phyloP scores from a whole-genome alignment of 352 stramenopile genomes.

The Phytophthora kernoviae region DNA sequence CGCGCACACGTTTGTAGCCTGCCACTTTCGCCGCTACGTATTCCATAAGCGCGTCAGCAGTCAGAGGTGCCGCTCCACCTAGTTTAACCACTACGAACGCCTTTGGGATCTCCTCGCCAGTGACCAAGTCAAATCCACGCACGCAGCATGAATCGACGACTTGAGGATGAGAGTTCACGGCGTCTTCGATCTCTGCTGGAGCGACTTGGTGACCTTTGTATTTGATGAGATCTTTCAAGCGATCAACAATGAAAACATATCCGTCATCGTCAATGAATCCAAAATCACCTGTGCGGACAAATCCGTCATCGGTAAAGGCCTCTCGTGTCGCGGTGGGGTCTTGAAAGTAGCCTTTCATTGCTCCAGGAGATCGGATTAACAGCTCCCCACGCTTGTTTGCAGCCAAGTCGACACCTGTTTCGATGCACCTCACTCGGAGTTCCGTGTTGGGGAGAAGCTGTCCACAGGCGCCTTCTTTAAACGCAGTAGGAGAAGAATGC shows the following conservation, averaged over 20 bases:
- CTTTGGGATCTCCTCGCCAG: conserved; percentile 86
- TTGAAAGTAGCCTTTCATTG: conserved; percentile 93
- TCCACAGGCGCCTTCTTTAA: conserved; percentile 36
- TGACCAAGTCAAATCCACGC: conserved; percentile 56
- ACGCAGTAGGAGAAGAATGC: conserved; percentile 24
- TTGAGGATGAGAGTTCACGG: conserved; percentile 77
- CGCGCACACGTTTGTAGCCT: conserved; percentile 84
- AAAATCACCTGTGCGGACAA: conserved; percentile 90
- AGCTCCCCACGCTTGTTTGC: conserved; percentile 71
- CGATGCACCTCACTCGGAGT: conserved; percentile 43
- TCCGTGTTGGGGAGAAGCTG: conserved; percentile 62
- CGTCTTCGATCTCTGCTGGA: conserved; percentile 91
- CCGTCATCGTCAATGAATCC: conserved; percentile 91
- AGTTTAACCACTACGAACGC: conserved; percentile 88
- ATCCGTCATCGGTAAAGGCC: conserved; percentile 74
- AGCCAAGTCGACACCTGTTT: conserved; percentile 44
- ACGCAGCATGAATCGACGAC: conserved; percentile 83
- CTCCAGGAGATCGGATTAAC: conserved; percentile 81
- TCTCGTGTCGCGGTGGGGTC: conserved; percentile 76
- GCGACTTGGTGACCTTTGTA: conserved; percentile 92
- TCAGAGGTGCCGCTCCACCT: conserved; percentile 16
- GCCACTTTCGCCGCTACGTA: conserved; percentile 87
- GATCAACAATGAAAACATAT: conserved; percentile 91
- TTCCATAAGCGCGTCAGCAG: conserved; percentile 34
- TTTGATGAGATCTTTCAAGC: conserved; percentile 96